phyloP scores from a whole-genome alignment of 805 yeast genomes.

The Wickerhamomyces canadensis region DNA sequence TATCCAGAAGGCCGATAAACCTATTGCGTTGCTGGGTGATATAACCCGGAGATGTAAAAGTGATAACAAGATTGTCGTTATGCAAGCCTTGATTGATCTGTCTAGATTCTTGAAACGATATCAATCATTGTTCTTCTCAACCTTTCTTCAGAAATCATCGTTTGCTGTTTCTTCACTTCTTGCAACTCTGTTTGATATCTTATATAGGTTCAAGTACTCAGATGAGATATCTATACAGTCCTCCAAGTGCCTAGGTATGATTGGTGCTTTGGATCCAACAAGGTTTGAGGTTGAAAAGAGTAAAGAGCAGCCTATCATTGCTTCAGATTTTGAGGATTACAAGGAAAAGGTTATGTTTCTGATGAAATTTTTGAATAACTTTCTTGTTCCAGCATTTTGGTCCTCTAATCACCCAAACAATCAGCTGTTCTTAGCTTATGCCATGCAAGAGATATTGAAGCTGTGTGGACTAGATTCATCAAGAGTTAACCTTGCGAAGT shows the following conservation, averaged over 20 bases:
- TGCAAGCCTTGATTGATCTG: conserved; percentile 66
- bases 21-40: conserved; percentile 38
- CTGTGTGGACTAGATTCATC: conserved; percentile 44
- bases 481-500: conserved; percentile 25
- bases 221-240: conserved; percentile 50
- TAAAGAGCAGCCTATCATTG: conserved; percentile 40
- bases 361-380: conserved; percentile 55
- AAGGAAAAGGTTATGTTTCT: conserved; percentile 63
- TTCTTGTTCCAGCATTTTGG: conserved; percentile 81
- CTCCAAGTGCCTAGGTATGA: conserved; percentile 62
- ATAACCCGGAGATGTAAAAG: conserved; percentile 51
- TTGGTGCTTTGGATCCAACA: conserved; percentile 73
- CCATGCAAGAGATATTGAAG: conserved; percentile 81
- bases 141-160: conserved; percentile 32
- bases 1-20: conserved; percentile 29
- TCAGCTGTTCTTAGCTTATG: conserved; percentile 79
- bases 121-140: conserved; percentile 43
- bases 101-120: conserved; percentile 45
- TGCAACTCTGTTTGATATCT: conserved; percentile 48
- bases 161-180: conserved; percentile 40
- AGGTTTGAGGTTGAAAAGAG: conserved; percentile 39
- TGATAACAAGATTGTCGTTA: conserved; percentile 65
- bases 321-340: conserved; percentile 57
- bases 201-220: conserved; percentile 49
- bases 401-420: conserved; percentile 83